Conservation (phyloP, 1,284 basidiomycete genomes). For the Abortiporus biennis region DNA sequence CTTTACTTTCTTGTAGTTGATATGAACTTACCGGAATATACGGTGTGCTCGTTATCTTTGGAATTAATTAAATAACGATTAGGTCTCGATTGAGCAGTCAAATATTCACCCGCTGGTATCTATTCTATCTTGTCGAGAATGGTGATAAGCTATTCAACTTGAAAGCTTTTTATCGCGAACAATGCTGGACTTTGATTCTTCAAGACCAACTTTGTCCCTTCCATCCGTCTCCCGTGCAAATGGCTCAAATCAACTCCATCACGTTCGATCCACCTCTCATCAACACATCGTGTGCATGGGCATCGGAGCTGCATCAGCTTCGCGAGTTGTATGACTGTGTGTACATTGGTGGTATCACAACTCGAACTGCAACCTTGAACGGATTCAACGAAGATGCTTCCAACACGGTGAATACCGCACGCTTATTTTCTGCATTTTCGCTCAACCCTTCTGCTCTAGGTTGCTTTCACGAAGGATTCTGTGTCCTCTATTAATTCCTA, state of each 20-base stretch:
- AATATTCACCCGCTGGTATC: no score
- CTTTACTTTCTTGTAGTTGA: not conserved
- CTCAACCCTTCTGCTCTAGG: conserved; percentile 30
- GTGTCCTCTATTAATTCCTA: conserved; percentile 69
- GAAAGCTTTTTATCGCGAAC: no score
- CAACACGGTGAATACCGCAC: conserved; percentile 43
- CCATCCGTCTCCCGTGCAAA: conserved; percentile 17
- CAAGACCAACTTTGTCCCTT: no score
- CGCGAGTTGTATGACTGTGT: conserved; percentile 55
- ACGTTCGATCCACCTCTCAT: conserved; percentile 54
- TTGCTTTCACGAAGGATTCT: conserved; percentile 44
- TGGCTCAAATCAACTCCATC: conserved; percentile 47
- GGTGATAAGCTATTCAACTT: no score
- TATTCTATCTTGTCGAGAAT: no score
- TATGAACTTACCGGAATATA: no score
- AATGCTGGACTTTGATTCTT: no score
- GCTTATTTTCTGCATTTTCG: not conserved
- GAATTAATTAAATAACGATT: no score
- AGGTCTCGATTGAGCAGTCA: no score
- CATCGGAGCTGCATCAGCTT: conserved; percentile 59
- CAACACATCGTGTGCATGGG: conserved; percentile 77
- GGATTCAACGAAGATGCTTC: conserved; percentile 60
- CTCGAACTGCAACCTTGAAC: conserved; percentile 61
- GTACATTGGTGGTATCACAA: conserved; percentile 71
- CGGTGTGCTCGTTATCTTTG: no score